Evolutionary conservation across 225 moss, liverwort and hornwort genomes (phyloP).

Genomic region (Pseudisothecium myosuroides): DNA sequence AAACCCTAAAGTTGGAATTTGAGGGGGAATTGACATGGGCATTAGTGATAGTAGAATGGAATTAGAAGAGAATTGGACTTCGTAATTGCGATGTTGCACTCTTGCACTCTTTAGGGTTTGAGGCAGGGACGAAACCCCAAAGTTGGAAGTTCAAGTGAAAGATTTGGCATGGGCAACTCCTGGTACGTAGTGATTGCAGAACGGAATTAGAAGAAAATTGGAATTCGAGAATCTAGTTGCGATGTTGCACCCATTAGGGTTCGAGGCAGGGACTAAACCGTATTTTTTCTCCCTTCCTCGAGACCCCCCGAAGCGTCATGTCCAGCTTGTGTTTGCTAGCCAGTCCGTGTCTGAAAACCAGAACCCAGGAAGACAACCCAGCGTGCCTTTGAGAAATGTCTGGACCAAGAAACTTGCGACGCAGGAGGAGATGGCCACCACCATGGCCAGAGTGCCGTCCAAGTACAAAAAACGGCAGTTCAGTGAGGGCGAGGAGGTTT

Average conservation of each 20-base stretch:
- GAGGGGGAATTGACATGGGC: background rate
- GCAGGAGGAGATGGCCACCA: slow-evolving; percentile 25
- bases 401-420: background rate
- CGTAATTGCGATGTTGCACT: background rate
- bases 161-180: background rate
- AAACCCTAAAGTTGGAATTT: background rate
- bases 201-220: background rate
- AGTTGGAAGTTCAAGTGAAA: background rate
- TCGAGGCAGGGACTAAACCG: background rate
- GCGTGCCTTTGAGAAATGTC: background rate
- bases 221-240: background rate
- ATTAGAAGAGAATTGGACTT: background rate
- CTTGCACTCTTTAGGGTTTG: background rate
- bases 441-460: slow-evolving; percentile 59
- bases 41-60: background rate
- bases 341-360: background rate
- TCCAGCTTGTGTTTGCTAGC: background rate
- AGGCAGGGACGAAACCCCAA: background rate
- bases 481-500: slow-evolving; percentile 39
- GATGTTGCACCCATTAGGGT: slow-evolving; percentile 12
- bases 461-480: slow-evolving; percentile 59
- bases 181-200: background rate
- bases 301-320: background rate
- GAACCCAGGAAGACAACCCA: background rate
- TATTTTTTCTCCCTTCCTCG: background rate